Percentiles rank a stretch among this genome's conserved stretches.
phyloP scores from a whole-genome alignment of 2,329 filamentous ascomycete genomes.

The Talaromyces albobiverticillius region DNA sequence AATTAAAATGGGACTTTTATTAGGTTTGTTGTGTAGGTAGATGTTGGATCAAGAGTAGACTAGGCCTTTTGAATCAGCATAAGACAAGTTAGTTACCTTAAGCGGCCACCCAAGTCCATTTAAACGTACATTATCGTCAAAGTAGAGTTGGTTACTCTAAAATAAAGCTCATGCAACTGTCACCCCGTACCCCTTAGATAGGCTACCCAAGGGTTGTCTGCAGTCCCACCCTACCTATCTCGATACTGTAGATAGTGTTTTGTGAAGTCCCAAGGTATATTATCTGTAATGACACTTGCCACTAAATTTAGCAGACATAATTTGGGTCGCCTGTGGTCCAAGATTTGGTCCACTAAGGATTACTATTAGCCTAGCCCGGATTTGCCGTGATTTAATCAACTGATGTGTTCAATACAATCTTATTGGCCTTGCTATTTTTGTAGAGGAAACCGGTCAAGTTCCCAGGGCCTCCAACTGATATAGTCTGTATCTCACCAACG shows the following conservation, averaged over 20 bases:
- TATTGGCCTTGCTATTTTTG: too few relatives aligned
- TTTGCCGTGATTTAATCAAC: too few relatives aligned
- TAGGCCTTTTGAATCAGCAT: neutral
- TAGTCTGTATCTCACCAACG: too few relatives aligned
- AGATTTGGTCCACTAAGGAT: too few relatives aligned
- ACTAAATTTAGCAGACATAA: too few relatives aligned
- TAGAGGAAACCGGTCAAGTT: too few relatives aligned
- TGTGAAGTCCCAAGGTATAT: neutral
- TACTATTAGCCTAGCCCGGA: too few relatives aligned
- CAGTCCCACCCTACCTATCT: neutral
- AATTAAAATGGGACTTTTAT: neutral
- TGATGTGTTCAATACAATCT: too few relatives aligned
- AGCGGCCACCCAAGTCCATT: neutral
- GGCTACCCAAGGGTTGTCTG: neutral
- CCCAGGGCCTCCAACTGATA: too few relatives aligned
- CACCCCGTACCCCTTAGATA: neutral
- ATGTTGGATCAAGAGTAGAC: neutral
- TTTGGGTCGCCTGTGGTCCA: too few relatives aligned
- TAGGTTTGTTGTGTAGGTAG: neutral
- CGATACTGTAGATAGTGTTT: neutral
- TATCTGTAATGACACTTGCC: too few relatives aligned
- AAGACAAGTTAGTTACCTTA: neutral
- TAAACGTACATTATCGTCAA: neutral
- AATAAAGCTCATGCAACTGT: neutral
- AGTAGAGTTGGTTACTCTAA: neutral